Evolutionary conservation across 257 asterid genomes (phyloP), one percentile per base, ranked within the genome.

Genomic region (Solanum ossicruentum): DNA sequence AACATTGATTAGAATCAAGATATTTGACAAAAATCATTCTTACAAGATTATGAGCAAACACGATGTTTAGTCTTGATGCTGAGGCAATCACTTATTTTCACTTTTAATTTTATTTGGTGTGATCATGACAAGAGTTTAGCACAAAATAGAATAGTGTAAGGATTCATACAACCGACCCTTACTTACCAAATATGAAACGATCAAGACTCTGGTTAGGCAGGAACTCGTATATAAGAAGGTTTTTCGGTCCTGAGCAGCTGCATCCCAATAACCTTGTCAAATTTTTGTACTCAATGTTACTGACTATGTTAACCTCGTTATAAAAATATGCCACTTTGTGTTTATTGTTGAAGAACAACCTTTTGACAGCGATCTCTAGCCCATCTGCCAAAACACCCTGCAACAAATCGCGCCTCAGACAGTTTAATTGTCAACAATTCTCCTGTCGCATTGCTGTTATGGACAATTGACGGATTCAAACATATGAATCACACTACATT

Each of bases 151-250:
- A 26, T 26, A 26, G 28, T 1, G 28, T 26, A 1, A 26, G 28
- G 28, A 26, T 26, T 26, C 28, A 26, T 26, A 26, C 1, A 26
- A 26, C 28, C 28, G 1, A 26, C 28, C 28, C 28, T 26, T 26
- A 26, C 28, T 26, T 26, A 26, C 28, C 28, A 26, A 26, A 26
- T 45, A 88, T 77, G 88, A 83, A 85, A 41, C 65, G 85, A 60
- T 88, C 90, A 79, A 88, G 87, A 79, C 90, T 88, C 73, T 26
- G 41, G 81, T 88, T 88, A 47, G 81, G 88, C 3, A 88, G 58
- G 57, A 45, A 83, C 57, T 88, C 90, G 12, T 88, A 88, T 12
- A 85, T 87, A 58, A 88, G 90, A 56, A 88, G 28, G 28, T 2
- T 26, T 26, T 26, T 1, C 28, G 28, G 28, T 26, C 28, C 28